These are phyloP conservation scores for Paecilomyces sp. DNA, from an alignment of 2,329 filamentous ascomycete species.

Conservation along the genomic window DNA sequence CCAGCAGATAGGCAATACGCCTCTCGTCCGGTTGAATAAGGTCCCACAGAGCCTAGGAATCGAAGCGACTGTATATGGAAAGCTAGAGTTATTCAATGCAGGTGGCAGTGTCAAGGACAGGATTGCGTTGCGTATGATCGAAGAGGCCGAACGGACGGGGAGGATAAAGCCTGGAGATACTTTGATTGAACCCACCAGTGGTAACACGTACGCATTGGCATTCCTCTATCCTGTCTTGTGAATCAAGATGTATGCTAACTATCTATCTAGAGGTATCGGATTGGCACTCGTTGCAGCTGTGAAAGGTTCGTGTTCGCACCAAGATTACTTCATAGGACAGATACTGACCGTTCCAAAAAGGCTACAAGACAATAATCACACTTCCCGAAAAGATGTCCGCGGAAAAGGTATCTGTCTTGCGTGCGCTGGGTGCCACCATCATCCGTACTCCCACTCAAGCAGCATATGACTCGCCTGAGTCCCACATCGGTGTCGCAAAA, in stretches of 20 bases:
- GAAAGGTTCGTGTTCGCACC: conserved; percentile 50
- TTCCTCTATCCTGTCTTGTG: not conserved
- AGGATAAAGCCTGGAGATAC: conserved; percentile 96
- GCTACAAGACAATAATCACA: conserved; percentile 97
- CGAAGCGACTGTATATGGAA: conserved; percentile 81
- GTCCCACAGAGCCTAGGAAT: conserved; percentile 87
- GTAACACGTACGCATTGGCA: conserved; percentile 62
- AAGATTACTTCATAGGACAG: not conserved
- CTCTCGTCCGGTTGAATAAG: conserved; percentile 89
- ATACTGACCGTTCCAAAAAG: conserved; percentile 12
- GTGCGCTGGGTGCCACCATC: conserved; percentile 91
- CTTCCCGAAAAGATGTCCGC: conserved; percentile 99
- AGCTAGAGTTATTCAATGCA: conserved; percentile 89
- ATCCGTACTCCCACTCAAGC: conserved; percentile 95
- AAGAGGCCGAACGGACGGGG: conserved; percentile 83
- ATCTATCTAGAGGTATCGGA: conserved; percentile 63
- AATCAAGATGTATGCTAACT: not conserved
- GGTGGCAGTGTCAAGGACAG: conserved; percentile 91
- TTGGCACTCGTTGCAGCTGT: conserved; percentile 89
- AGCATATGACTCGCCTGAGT: conserved; percentile 89
- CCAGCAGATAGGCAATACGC: conserved; percentile 90
- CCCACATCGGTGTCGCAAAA: conserved; percentile 89
- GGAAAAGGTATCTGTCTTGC: conserved; percentile 92
- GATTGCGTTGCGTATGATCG: conserved; percentile 95
- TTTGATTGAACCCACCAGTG: conserved; percentile 94